phyloP scores from a whole-genome alignment of 2,329 filamentous ascomycete species.

The Nemania sp. region DNA sequence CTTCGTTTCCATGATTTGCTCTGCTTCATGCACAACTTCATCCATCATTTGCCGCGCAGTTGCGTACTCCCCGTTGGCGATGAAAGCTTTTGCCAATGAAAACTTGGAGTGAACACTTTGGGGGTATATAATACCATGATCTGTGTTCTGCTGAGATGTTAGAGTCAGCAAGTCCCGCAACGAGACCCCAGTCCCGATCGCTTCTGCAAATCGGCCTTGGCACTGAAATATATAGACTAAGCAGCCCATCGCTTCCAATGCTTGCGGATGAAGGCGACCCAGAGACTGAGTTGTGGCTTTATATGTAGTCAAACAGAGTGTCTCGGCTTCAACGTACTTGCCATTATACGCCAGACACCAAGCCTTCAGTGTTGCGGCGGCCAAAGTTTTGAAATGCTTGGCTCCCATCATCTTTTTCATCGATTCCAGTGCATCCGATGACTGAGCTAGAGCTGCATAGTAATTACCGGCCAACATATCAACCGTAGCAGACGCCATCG shows the following conservation, averaged over 20 bases:
- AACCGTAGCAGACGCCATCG: not conserved
- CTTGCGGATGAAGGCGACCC: not conserved
- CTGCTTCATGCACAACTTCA: not conserved
- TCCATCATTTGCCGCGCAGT: not conserved
- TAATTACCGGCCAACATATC: slow-evolving; percentile 1
- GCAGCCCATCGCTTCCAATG: not conserved
- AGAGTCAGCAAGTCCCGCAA: too few relatives aligned
- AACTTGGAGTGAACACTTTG: not conserved
- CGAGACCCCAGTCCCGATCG: not conserved
- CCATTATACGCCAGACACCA: not conserved
- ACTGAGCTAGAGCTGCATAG: not conserved
- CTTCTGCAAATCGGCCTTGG: not conserved
- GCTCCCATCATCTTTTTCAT: not conserved
- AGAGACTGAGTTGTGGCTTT: not conserved
- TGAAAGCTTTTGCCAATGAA: not conserved
- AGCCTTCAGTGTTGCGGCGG: not conserved
- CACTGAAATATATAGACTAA: not conserved
- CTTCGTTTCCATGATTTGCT: not conserved
- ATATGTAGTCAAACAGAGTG: not conserved
- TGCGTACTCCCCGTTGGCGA: not conserved
- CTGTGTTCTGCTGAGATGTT: too few relatives aligned
- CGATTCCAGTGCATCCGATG: not conserved
- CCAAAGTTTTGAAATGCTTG: not conserved
- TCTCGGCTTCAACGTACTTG: not conserved
- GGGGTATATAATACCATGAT: not conserved